Base-by-base conservation (phyloP, 345 rosid species). In the Brassica incana region DNA sequence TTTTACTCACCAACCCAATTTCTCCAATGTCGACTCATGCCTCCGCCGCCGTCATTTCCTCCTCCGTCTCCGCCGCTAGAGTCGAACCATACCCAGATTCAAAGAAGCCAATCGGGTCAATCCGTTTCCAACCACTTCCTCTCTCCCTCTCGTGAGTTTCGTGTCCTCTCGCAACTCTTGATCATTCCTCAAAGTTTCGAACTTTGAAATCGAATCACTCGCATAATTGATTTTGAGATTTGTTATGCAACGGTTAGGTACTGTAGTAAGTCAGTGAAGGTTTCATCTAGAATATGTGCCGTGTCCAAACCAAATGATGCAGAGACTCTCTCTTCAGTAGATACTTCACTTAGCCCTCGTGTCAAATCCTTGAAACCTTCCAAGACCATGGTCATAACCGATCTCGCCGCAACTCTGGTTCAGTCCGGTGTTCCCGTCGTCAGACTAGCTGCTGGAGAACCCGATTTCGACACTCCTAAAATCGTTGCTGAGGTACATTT, bases 361-460 rank as follows among this genome's bases (percentile, higher is more conserved):
- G 97, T 91, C 5, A 90, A 90, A 74, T 75, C 98, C 0, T 86
- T 93, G 45, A 96, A 90, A 84, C 94, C 98, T 15, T 96, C 98
- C 1, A 96, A 93, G 83, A 96, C 99, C 0, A 92, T 96, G 80
- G 98, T 91, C 62, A 90, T 96, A 75, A 89, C 90, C 61, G 98
- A 96, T 79, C 97, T 90, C 67, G 97, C 98, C 1, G 85, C 94
- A 12, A 94, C 98, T 56, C 98, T 95, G 81, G 87, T 71, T 8
- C 91, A 90, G 79, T 91, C 98, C 18, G 99, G 99, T 69, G 85
- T 91, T 15, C 97, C 98, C 1, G 88, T 95, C 45, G 88, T 95
- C 73, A 85, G 93, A 9, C 85, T 95, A 84, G 99, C 99, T 65
- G 99, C 98, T 30, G 99, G 99, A 63, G 99, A 95, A 73, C 98